These are phyloP conservation scores for Chytriomyces sp. DNA, from an alignment of 192 early-diverging fungal species.

Conservation along the genomic window DNA sequence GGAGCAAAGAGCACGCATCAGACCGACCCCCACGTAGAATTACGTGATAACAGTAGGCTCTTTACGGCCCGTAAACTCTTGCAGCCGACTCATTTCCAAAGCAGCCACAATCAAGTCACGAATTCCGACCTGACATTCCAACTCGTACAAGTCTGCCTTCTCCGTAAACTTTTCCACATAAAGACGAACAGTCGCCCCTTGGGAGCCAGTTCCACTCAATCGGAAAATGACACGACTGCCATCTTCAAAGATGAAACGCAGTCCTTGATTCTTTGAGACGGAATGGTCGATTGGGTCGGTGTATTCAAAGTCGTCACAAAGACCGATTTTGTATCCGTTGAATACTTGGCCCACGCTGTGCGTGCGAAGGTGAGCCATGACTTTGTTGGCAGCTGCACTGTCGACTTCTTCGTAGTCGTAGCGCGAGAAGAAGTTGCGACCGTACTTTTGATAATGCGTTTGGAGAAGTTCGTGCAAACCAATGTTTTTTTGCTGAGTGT, in stretches of 20 bases:
- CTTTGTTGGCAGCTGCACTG: constrained; percentile 71
- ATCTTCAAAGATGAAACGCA: constrained; percentile 91
- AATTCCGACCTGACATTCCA: constrained; percentile 83
- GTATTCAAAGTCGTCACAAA: constrained; percentile 91
- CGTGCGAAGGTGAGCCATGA: constrained; percentile 76
- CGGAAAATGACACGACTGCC: constrained; percentile 91
- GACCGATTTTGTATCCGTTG: constrained; percentile 69
- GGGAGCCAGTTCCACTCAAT: constrained; percentile 90
- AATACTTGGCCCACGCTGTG: constrained; percentile 66
- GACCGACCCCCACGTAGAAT: background rate
- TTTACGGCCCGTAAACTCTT: constrained; percentile 83
- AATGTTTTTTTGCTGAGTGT: constrained; percentile 56
- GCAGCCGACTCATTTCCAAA: constrained; percentile 73
- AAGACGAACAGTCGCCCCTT: constrained; percentile 94
- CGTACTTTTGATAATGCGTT: constrained; percentile 80
- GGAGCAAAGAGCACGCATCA: too few relatives aligned
- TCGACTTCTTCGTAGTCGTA: constrained; percentile 99
- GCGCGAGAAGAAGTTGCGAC: constrained; percentile 94
- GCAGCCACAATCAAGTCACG: constrained; percentile 87
- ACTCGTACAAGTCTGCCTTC: constrained; percentile 56
- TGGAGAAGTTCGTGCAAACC: constrained; percentile 81
- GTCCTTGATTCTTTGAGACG: constrained; percentile 77
- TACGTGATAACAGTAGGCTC: constrained; percentile 76
- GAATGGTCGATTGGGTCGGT: constrained; percentile 89
- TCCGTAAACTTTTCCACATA: constrained; percentile 92